phyloP scores from a whole-genome alignment of 164 flowering plant genomes.

The Santalum album region DNA sequence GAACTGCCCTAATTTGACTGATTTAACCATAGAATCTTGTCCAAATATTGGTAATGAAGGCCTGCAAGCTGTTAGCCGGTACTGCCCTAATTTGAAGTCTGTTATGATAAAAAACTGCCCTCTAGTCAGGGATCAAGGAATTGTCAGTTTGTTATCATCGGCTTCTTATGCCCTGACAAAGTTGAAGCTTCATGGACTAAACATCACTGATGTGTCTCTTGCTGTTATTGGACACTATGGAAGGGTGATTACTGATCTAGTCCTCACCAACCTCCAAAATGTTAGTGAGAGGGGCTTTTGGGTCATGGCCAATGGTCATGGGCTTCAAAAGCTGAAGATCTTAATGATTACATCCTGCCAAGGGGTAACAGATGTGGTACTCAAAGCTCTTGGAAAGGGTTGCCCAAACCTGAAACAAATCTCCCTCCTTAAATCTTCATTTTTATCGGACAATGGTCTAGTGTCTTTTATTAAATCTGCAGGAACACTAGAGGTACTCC shows the following conservation, averaged over 20 bases:
- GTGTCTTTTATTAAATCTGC: slow-evolving; percentile 49
- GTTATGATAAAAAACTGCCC: slow-evolving; percentile 61
- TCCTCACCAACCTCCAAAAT: slow-evolving; percentile 38
- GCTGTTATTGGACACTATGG: slow-evolving; percentile 90
- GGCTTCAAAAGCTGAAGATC: slow-evolving; percentile 48
- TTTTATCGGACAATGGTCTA: slow-evolving; percentile 56
- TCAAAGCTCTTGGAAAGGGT: slow-evolving; percentile 64
- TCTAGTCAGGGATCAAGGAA: slow-evolving; percentile 72
- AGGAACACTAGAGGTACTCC: slow-evolving; percentile 46
- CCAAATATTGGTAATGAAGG: slow-evolving; percentile 51
- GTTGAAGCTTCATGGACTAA: slow-evolving; percentile 58
- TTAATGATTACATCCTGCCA: slow-evolving; percentile 46
- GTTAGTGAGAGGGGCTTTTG: slow-evolving; percentile 76
- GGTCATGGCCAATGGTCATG: slow-evolving; percentile 68
- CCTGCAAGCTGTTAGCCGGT: slow-evolving; percentile 50
- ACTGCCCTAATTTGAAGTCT: slow-evolving; percentile 50
- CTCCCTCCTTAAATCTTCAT: slow-evolving; percentile 40
- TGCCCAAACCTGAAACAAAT: slow-evolving; percentile 60
- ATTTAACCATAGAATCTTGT: slow-evolving; percentile 60
- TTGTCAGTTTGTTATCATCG: slow-evolving; percentile 50
- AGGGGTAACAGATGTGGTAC: slow-evolving; percentile 56
- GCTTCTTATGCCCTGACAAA: slow-evolving; percentile 36
- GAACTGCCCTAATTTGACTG: slow-evolving; percentile 49
- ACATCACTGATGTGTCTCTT: slow-evolving; percentile 63
- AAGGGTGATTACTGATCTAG: slow-evolving; percentile 46